Evolutionary conservation across 495 filamentous ascomycete genomes (phyloP).

Genomic region (Clavariopsis aquatica): DNA sequence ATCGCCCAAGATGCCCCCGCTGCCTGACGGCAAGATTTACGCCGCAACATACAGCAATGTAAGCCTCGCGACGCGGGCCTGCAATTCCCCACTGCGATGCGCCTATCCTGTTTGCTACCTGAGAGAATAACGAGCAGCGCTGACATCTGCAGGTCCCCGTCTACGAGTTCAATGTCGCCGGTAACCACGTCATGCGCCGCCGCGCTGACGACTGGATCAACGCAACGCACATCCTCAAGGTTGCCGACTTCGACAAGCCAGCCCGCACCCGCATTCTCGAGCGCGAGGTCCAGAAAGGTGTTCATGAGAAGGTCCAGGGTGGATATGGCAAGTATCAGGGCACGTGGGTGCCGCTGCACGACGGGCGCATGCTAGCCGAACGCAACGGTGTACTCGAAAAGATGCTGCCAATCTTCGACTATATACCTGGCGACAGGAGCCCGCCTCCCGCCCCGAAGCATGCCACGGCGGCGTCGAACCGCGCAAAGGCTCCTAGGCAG

Average conservation of each 20-base stretch:
- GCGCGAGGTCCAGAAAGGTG: conserved; percentile 92
- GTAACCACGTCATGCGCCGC: conserved; percentile 86
- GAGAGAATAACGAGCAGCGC: neutral
- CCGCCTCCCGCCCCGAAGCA: conserved; percentile 95
- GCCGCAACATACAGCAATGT: conserved; percentile 95
- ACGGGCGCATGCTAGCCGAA: conserved; percentile 76
- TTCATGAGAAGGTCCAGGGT: conserved; percentile 96
- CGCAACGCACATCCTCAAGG: conserved; percentile 93
- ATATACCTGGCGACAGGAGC: conserved; percentile 75
- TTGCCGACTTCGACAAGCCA: conserved; percentile 81
- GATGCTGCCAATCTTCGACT: conserved; percentile 86
- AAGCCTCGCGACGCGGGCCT: conserved; percentile 45
- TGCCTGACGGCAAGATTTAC: conserved; percentile 59
- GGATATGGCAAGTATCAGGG: conserved; percentile 99
- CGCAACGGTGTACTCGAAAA: conserved; percentile 83
- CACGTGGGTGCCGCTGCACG: conserved; percentile 91
- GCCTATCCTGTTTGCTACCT: conserved; percentile 4
- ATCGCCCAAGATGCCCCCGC: conserved; percentile 34
- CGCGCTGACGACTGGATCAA: conserved; percentile 89
- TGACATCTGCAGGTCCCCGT: conserved; percentile 70
- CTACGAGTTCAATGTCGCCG: conserved; percentile 79
- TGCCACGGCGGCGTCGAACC: conserved; percentile 67
- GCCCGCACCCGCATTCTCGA: conserved; percentile 92
- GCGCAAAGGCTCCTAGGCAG: conserved; percentile 61
- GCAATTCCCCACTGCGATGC: conserved; percentile 6